A percentile compares a stretch with the other conserved stretches of the same genome.
Evolutionary conservation across 2,329 filamentous ascomycete species (phyloP).

Genomic region (Talaromyces sp.): DNA sequence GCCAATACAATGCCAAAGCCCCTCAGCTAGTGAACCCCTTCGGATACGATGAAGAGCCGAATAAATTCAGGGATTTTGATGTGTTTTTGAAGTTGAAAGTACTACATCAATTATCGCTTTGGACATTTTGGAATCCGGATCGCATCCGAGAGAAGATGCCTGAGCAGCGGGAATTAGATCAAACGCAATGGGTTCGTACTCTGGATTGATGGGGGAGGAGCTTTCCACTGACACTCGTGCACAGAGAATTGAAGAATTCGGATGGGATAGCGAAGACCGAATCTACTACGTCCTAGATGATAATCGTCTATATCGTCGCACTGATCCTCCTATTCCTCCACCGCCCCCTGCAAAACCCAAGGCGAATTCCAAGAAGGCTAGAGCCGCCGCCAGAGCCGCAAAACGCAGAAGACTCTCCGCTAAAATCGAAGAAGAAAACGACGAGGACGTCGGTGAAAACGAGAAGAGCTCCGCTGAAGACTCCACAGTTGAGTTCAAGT

Average conservation of each 20-base stretch:
- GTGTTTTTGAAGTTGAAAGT: slow-evolving; percentile 72
- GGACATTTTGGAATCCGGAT: slow-evolving; percentile 83
- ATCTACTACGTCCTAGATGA: slow-evolving; percentile 90
- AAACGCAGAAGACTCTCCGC: slow-evolving; percentile 61
- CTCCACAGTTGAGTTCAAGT: slow-evolving; percentile 69
- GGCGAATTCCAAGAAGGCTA: slow-evolving; percentile 61
- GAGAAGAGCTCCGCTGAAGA: slow-evolving; percentile 49
- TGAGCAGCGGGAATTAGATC: slow-evolving; percentile 73
- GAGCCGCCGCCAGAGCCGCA: slow-evolving; percentile 59
- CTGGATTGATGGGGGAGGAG: background rate
- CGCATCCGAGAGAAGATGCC: slow-evolving; percentile 80
- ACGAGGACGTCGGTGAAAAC: slow-evolving; percentile 31
- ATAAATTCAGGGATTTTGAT: slow-evolving; percentile 75
- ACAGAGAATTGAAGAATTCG: slow-evolving; percentile 48
- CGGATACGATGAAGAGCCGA: slow-evolving; percentile 66
- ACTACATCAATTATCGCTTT: slow-evolving; percentile 81
- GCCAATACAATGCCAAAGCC: slow-evolving; percentile 79
- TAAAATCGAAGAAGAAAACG: slow-evolving; percentile 42
- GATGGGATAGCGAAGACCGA: slow-evolving; percentile 83
- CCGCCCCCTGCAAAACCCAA: slow-evolving; percentile 56
- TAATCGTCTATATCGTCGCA: slow-evolving; percentile 82
- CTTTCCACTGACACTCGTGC: background rate
- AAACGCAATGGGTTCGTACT: slow-evolving; percentile 70
- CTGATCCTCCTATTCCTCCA: slow-evolving; percentile 63
- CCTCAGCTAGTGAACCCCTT: slow-evolving; percentile 73